Conservation (phyloP, 2,329 filamentous ascomycete species). For the Paecilomyces sp. region DNA sequence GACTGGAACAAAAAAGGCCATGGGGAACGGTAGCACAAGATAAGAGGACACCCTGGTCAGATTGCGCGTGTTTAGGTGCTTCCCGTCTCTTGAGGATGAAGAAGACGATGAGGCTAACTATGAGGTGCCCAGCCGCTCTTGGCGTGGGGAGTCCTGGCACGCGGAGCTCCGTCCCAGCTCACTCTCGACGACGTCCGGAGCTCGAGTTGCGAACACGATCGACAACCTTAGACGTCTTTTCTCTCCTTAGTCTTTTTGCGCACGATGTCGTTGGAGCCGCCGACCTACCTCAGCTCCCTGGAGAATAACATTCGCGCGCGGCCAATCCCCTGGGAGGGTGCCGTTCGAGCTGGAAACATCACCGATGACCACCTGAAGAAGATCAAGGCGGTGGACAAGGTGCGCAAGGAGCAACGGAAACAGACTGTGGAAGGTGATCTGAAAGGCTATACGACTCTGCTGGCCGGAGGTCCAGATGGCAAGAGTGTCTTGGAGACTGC, state of each 20-base stretch:
- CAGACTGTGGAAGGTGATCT: conserved; percentile 75
- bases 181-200: background rate
- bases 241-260: conserved; percentile 3
- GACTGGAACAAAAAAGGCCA: background rate
- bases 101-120: background rate
- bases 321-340: conserved; percentile 96
- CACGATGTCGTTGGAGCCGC: conserved; percentile 82
- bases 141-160: background rate
- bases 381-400: conserved; percentile 95
- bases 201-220: background rate
- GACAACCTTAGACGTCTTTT: background rate
- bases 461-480: conserved; percentile 61
- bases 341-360: conserved; percentile 85
- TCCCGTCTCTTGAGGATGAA: background rate
- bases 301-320: conserved; percentile 96
- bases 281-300: conserved; percentile 77
- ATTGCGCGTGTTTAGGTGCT: background rate
- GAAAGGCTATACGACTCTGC: conserved; percentile 69
- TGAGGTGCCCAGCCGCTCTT: background rate
- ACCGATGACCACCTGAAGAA: conserved; percentile 89
- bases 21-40: background rate
- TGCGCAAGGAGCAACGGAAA: conserved; percentile 82
- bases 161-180: conserved; percentile 1
- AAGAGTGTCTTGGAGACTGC: conserved; percentile 79
- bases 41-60: background rate